These are phyloP conservation scores for Drechslerella stenobrocha DNA, from an alignment of 2,329 filamentous ascomycete genomes.

Conservation along the genomic window DNA sequence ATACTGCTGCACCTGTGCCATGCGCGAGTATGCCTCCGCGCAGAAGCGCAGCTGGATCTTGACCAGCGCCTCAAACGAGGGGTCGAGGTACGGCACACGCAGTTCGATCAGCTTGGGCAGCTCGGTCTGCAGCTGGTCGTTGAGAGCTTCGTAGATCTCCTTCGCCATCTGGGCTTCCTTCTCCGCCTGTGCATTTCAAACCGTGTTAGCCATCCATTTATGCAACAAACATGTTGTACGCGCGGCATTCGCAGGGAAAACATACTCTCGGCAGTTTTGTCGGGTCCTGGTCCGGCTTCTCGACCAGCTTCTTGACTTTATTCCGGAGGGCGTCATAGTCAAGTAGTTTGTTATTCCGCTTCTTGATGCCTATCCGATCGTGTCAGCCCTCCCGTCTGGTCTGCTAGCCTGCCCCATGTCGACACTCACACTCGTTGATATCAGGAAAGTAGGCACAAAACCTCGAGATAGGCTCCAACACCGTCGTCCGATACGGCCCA, in stretches of 20 bases:
- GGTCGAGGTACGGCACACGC: slow-evolving; percentile 93
- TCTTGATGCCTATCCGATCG: slow-evolving; percentile 98
- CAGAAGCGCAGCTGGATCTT: slow-evolving; percentile 96
- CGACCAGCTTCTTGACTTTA: slow-evolving; percentile 93
- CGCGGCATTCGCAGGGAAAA: not conserved
- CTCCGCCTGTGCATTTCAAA: slow-evolving; percentile 63
- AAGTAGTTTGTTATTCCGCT: slow-evolving; percentile 95
- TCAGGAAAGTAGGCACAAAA: slow-evolving; percentile 99
- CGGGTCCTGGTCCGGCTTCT: slow-evolving; percentile 98
- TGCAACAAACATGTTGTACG: not conserved
- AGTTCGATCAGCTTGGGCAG: slow-evolving; percentile 94
- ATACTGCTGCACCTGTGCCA: slow-evolving; percentile 99
- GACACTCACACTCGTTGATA: slow-evolving; percentile 81
- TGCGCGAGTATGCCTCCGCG: slow-evolving; percentile 92
- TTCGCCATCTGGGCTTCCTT: slow-evolving; percentile 96
- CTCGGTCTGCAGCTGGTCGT: slow-evolving; percentile 91
- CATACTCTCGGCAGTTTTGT: slow-evolving; percentile 81
- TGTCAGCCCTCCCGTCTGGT: too few relatives aligned
- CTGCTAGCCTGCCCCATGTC: too few relatives aligned
- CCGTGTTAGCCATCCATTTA: not conserved
- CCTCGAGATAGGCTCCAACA: slow-evolving; percentile 89
- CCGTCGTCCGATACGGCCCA: slow-evolving; percentile 91
- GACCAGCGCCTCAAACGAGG: slow-evolving; percentile 94
- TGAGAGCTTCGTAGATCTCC: slow-evolving; percentile 90
- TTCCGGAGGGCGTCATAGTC: slow-evolving; percentile 96